Conservation (phyloP, 1,139 yeast species). For the Yamadazyma songkhlaensis region DNA sequence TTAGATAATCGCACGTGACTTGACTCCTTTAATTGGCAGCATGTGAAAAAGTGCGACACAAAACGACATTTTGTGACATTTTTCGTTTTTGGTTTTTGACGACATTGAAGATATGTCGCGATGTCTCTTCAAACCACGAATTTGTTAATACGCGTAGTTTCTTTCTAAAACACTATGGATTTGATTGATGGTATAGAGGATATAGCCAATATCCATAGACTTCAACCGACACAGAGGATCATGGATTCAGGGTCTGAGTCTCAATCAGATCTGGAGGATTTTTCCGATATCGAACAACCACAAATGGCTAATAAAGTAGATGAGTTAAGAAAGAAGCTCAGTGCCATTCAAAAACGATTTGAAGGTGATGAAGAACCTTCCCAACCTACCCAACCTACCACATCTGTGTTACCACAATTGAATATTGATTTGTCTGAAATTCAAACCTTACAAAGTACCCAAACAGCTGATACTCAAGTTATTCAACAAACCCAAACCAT, state of each 20-base stretch:
- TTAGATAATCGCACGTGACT: too few relatives aligned
- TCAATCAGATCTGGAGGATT: neutral
- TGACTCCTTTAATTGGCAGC: too few relatives aligned
- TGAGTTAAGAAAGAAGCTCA: neutral
- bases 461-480: neutral
- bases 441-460: slow-evolving; percentile 4
- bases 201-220: neutral
- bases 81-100: neutral
- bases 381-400: neutral
- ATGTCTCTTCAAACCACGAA: neutral
- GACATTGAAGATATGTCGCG: neutral
- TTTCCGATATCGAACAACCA: neutral
- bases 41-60: too few relatives aligned
- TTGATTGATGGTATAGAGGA: slow-evolving; percentile 8
- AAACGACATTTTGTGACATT: too few relatives aligned
- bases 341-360: slow-evolving; percentile 8
- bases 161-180: slow-evolving; percentile 4
- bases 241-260: neutral
- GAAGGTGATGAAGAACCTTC: slow-evolving; percentile 1
- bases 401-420: slow-evolving; percentile 23
- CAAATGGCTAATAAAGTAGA: neutral
- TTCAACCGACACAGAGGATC: neutral
- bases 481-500: neutral
- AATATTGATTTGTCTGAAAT: slow-evolving; percentile 27
- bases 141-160: neutral